Evolutionary conservation across 177 flowering plant species (phyloP).

Genomic region (Telopea speciosissima): DNA sequence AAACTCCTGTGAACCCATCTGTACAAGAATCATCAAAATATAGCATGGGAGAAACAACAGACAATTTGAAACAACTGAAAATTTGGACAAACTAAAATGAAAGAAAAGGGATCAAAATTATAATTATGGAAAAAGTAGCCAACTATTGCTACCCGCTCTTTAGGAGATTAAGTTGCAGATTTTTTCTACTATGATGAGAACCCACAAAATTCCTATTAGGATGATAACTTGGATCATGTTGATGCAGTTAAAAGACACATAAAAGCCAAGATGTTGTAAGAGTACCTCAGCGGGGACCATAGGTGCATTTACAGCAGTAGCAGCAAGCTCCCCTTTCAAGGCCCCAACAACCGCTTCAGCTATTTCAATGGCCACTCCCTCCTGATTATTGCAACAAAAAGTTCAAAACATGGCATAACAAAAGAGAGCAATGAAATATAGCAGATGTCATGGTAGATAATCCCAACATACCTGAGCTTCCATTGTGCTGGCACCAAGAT

Average conservation of each 20-base stretch:
- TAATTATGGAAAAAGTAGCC: background rate
- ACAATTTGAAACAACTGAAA: background rate
- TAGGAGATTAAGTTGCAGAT: background rate
- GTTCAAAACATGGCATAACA: background rate
- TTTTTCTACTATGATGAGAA: no score
- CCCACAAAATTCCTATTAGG: background rate
- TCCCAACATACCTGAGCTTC: conserved; percentile 56
- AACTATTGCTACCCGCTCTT: background rate
- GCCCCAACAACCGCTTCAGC: conserved; percentile 44
- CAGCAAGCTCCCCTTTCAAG: conserved; percentile 72
- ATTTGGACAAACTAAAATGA: no score
- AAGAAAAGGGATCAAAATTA: background rate
- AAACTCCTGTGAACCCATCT: no score
- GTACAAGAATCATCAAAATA: no score
- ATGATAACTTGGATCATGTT: background rate
- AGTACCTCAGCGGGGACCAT: conserved; percentile 78
- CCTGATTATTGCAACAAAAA: conserved; percentile 32
- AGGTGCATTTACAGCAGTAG: conserved; percentile 92
- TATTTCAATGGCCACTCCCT: conserved; percentile 85
- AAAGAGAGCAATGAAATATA: background rate
- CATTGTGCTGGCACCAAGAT: conserved; percentile 90
- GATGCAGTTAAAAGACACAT: background rate
- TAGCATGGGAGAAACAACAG: no score
- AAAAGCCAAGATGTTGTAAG: background rate
- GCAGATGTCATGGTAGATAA: background rate